Conservation (phyloP, 2,329 filamentous ascomycete species). For the Amesomyces nigricolor region DNA sequence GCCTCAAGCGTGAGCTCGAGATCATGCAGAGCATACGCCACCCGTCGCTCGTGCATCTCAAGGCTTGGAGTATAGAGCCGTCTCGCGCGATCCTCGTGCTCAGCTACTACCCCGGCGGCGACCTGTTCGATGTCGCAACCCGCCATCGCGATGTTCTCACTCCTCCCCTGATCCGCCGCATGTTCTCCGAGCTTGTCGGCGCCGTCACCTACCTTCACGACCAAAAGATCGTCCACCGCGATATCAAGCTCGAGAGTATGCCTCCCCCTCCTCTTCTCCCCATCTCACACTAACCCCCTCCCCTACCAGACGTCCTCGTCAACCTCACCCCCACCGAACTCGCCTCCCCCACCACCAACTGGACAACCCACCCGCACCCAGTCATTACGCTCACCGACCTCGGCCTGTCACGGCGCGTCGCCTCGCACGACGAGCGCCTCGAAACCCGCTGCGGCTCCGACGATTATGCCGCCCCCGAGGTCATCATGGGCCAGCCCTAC, state of each 20-base stretch:
- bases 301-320: constrained; percentile 71
- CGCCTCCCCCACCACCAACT: constrained; percentile 57
- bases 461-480: constrained; percentile 94
- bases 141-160: constrained; percentile 62
- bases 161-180: constrained; percentile 66
- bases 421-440: constrained; percentile 73
- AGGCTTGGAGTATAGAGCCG: constrained; percentile 83
- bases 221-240: constrained; percentile 84
- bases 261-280: background rate
- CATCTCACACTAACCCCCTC: constrained; percentile 5
- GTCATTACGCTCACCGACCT: constrained; percentile 87
- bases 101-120: constrained; percentile 88
- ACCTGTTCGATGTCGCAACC: constrained; percentile 88
- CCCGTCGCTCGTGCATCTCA: constrained; percentile 83
- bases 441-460: constrained; percentile 92
- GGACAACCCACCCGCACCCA: constrained; percentile 70
- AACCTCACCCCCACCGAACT: constrained; percentile 70
- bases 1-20: constrained; percentile 88
- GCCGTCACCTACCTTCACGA: constrained; percentile 83
- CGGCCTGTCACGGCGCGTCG: constrained; percentile 79
- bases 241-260: constrained; percentile 81
- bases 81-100: constrained; percentile 79
- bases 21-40: constrained; percentile 86
- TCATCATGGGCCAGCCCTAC: constrained; percentile 91
- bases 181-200: constrained; percentile 83